Percentiles rank a stretch among this genome's conserved stretches.
These are phyloP conservation scores for Metschnikowia orientalis DNA, from an alignment of 805 yeast species.

Conservation along the genomic window DNA sequence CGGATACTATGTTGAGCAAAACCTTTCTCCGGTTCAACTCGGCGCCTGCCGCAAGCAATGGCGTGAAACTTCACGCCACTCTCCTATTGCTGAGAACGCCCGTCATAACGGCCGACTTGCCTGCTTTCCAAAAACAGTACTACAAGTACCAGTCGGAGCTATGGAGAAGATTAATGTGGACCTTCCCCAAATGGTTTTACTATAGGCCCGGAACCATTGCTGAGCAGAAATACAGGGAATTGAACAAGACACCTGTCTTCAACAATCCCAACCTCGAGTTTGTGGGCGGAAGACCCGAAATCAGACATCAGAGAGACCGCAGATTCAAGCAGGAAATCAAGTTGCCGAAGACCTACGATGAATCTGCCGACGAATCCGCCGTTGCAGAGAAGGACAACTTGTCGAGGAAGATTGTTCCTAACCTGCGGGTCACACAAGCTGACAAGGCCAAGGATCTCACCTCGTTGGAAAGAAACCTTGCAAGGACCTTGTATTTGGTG, in stretches of 20 bases:
- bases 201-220: slow-evolving; percentile 86
- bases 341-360: slow-evolving; percentile 64
- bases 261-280: slow-evolving; percentile 73
- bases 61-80: slow-evolving; percentile 37
- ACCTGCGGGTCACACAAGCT: slow-evolving; percentile 72
- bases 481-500: slow-evolving; percentile 74
- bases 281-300: slow-evolving; percentile 79
- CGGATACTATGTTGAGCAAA: slow-evolving; percentile 13
- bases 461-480: slow-evolving; percentile 74
- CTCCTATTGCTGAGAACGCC: slow-evolving; percentile 78
- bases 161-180: slow-evolving; percentile 92
- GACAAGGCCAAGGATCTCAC: slow-evolving; percentile 58
- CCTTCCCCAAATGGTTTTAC: slow-evolving; percentile 91
- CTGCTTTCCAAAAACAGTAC: slow-evolving; percentile 68
- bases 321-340: slow-evolving; percentile 70
- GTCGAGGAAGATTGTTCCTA: slow-evolving; percentile 62
- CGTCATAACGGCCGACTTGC: slow-evolving; percentile 71
- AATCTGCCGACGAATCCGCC: slow-evolving; percentile 12
- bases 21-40: slow-evolving; percentile 15
- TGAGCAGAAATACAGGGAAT: slow-evolving; percentile 71
- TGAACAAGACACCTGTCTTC: slow-evolving; percentile 71
- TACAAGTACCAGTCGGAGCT: slow-evolving; percentile 81
- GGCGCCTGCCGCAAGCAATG: slow-evolving; percentile 9
- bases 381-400: slow-evolving; percentile 42
- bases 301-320: slow-evolving; percentile 86